Evolutionary conservation across 345 rosid genomes (phyloP), one percentile per base, ranked within the genome.

Genomic region (Bretschneidera sinensis): DNA sequence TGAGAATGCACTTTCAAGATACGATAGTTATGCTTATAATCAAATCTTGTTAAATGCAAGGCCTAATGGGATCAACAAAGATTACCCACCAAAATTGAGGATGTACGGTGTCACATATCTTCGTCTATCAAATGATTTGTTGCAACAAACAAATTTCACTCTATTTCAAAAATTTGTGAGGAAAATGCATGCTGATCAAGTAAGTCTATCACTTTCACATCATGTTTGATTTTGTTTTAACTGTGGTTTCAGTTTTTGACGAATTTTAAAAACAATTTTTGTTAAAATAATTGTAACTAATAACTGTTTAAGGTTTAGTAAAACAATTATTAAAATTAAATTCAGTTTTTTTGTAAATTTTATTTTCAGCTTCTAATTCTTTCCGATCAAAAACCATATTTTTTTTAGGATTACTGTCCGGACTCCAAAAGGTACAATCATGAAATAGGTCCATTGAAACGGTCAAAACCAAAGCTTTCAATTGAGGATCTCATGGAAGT

Each of bases 121-220:
- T 56, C 83, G 96, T 16, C 58, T 81, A 62, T 85, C 83, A 15
- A 91, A 79, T 67, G 66, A 67, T 5, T 78, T 86, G 21, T 57
- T 84, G 1, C 11, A 67, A 19, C 70, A 72, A 33, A 60, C 73
- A 6, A 88, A 83, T 39, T 83, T 85, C 69, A 52, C 73, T 48
- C 39, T 73, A 59, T 87, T 91, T 80, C 81, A 78, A 70, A 83
- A 5, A 15, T 88, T 88, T 58, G 70, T 91, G 65, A 88, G 65
- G 81, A 84, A 87, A 69, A 83, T 88, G 94, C 96, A 91, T 18
- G 98, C 87, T 1, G 81, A 88, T 69, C 91, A 84, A 71, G 91
- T 88, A 80, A 74, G 76, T 18, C 0, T 6, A 1, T 17, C 9
- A 7, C 47, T 17, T 51, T 14, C 15, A 21, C 19, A 43, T 31